Evolutionary conservation across 2,329 filamentous ascomycete species (phyloP).

Genomic region (Colletotrichum higginsianum): DNA sequence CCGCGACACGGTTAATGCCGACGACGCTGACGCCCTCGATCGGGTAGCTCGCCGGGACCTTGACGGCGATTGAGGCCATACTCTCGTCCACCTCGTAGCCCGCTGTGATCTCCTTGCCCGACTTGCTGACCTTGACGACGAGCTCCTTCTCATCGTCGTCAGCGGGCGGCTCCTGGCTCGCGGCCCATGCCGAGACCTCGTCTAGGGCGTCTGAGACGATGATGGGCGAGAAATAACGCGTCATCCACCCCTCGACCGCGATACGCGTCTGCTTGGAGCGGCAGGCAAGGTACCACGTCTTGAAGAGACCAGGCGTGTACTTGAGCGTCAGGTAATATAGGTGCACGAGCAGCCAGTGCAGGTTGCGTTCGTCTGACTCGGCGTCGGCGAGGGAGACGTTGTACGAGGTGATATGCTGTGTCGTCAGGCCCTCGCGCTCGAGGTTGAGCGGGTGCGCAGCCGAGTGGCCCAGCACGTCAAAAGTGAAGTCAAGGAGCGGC

Average conservation of each 20-base stretch:
- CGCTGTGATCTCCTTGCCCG: conserved; percentile 83
- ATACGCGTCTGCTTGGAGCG: conserved; percentile 85
- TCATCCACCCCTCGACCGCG: conserved; percentile 87
- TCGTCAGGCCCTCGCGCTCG: conserved; percentile 74
- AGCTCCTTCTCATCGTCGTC: conserved; percentile 70
- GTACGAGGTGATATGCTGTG: conserved; percentile 69
- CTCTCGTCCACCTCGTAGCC: conserved; percentile 92
- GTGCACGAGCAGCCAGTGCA: conserved; percentile 88
- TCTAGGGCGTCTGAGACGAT: conserved; percentile 77
- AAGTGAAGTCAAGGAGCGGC: conserved; percentile 82
- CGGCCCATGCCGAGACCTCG: conserved; percentile 78
- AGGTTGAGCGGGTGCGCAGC: conserved; percentile 81
- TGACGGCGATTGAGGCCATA: conserved; percentile 85
- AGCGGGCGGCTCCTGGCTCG: conserved; percentile 62
- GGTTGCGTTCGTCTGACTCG: conserved; percentile 78
- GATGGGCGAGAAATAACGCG: conserved; percentile 83
- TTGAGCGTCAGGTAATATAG: conserved; percentile 87
- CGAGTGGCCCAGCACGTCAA: conserved; percentile 87
- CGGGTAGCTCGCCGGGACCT: conserved; percentile 85
- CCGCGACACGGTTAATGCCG: conserved; percentile 85
- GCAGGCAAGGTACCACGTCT: conserved; percentile 87
- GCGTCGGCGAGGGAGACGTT: conserved; percentile 67
- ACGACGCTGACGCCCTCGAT: conserved; percentile 83
- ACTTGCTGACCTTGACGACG: conserved; percentile 78
- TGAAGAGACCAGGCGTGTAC: conserved; percentile 83